Base-by-base conservation (phyloP, 2,329 filamentous ascomycete species). In the Claviceps sp. region DNA sequence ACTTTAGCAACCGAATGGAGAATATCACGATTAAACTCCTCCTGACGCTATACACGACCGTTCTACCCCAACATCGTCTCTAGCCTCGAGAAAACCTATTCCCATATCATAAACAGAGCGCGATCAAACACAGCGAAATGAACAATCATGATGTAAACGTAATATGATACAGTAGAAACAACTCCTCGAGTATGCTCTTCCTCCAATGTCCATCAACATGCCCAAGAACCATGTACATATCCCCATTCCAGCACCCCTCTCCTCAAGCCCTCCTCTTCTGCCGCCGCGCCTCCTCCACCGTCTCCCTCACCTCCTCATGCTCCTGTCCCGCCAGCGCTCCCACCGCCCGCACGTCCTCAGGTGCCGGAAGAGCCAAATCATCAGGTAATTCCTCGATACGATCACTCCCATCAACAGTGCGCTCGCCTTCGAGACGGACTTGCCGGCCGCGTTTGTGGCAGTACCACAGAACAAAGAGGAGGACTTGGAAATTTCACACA, bases 381-480 rank as follows among this genome's bases (percentile, higher is more conserved):
- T 77, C 74, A 0, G 73, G 69, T 6, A 76, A 66, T 59, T 77
- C 74, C 58, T 77, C 73, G 44, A 76, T 66, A 24, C 73, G 67
- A 30, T 65, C 59, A 52, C 63, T 61, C 13, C 65, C 71, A 26
- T 71, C 68, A 38, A 72, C 57, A 1, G 65, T 58, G 50, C 69
- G 70, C 61, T 80, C 76, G 49, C 66, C 79, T 63, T 85, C 84
- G 13, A 97, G 78, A 49, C 93, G 80, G 6, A 82, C 83, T 70
- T 98, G 91, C 45, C 82, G 82, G 41, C 93, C 93, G 51, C 93
- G 86, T 72, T 97, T 97, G 70, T 97, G 85, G 70, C 90, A 97
- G 70, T 97, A 98, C 90, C 91, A 98, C 61, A 97, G 83, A 45
- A 95, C 88, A 64, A 95, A 93, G 52, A 98, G 78, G 16, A 97